Evolutionary conservation across 257 asterid genomes (phyloP).

Genomic region (Verbascum thapsus): DNA sequence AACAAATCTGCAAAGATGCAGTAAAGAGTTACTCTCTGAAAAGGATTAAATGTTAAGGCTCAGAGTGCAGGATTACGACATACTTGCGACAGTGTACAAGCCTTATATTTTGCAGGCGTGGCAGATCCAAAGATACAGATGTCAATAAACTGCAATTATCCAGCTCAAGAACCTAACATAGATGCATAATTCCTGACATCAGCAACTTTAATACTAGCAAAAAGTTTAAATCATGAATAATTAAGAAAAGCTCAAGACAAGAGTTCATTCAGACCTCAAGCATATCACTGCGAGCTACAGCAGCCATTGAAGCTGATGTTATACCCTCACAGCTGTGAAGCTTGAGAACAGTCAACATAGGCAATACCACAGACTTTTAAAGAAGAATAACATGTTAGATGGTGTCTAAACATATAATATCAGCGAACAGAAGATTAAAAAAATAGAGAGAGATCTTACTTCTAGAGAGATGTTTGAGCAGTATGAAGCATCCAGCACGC

Average conservation of each 20-base stretch:
- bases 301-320: constrained; percentile 73
- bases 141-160: constrained; percentile 65
- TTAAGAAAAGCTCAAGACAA: background rate
- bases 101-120: constrained; percentile 55
- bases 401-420: constrained; percentile 18
- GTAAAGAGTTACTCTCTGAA: constrained; percentile 13
- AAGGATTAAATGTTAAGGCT: constrained; percentile 4
- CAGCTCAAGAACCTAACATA: constrained; percentile 70
- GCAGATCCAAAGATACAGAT: constrained; percentile 69
- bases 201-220: background rate
- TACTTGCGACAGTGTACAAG: constrained; percentile 84
- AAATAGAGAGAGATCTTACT: constrained; percentile 42
- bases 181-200: constrained; percentile 26
- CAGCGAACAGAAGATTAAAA: constrained; percentile 23
- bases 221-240: background rate
- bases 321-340: constrained; percentile 85
- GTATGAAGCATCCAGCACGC: constrained; percentile 66
- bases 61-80: constrained; percentile 30
- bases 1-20: constrained; percentile 50
- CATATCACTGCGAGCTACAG: constrained; percentile 47
- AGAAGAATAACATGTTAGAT: constrained; percentile 37
- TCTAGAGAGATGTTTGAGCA: constrained; percentile 75
- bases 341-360: constrained; percentile 72
- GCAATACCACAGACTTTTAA: constrained; percentile 60
- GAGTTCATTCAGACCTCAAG: constrained; percentile 54